phyloP scores from a whole-genome alignment of 805 yeast genomes.

The Soucietia sequanensis region DNA sequence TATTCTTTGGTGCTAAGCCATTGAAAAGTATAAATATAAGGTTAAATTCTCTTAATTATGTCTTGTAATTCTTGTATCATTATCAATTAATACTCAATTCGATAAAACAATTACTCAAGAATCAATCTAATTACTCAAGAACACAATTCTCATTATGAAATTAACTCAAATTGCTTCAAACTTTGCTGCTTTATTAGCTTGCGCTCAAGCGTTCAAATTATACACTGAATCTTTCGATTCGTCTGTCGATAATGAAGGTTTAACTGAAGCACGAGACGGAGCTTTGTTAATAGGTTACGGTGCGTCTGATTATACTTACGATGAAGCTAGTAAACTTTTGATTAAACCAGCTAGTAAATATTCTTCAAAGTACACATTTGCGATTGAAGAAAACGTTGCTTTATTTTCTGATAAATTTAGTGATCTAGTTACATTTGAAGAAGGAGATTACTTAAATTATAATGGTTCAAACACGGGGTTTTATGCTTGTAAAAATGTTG shows the following conservation, averaged over 20 bases:
- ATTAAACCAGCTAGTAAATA: background rate
- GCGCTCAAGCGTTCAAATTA: background rate
- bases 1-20: too few species aligned
- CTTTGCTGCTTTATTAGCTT: background rate
- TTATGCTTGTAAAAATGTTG: slow-evolving; percentile 43
- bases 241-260: slow-evolving; percentile 20
- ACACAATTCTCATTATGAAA: slow-evolving; percentile 6
- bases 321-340: background rate
- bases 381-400: background rate
- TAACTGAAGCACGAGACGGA: slow-evolving; percentile 30
- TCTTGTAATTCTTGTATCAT: too few species aligned
- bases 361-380: background rate
- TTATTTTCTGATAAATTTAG: background rate
- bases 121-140: too few species aligned
- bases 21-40: too few species aligned
- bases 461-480: slow-evolving; percentile 27
- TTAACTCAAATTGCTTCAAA: slow-evolving; percentile 11
- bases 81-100: too few species aligned
- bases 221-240: slow-evolving; percentile 14
- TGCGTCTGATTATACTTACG: slow-evolving; percentile 1
- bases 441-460: slow-evolving; percentile 21
- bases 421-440: slow-evolving; percentile 7
- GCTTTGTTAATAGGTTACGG: slow-evolving; percentile 24
- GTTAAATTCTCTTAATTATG: too few species aligned
- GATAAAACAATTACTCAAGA: too few species aligned